Base-by-base conservation (phyloP, 2,329 filamentous ascomycete genomes). In the Rasamsonia emersonii region DNA sequence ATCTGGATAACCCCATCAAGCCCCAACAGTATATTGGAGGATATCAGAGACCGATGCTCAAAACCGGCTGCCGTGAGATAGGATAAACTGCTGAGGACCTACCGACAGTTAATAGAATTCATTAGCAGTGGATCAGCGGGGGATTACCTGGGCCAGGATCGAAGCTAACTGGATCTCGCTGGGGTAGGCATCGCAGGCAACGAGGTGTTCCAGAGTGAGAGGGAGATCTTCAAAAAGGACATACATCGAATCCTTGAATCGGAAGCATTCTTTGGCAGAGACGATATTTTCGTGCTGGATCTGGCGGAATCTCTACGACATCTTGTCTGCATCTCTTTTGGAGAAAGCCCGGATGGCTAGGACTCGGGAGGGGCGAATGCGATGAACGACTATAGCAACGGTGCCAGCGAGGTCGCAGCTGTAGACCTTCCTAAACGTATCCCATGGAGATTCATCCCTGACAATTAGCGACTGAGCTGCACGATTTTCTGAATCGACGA, bases 1-100 rank as follows among this genome's bases (percentile, higher is more conserved):
- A 50, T 44, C 25, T 48, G 45, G 9, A 29, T 9, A 4, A 49
- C 35, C 14, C 42, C 33, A 28, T 38, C 36, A 19, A 38, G 30
- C 16, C 16, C 30, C 30, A 49, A 29, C 9, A 49, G 32, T 18
- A 49, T 35, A 30, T 38, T 49, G 17, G 37, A 46, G 28, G 23
- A 46, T 19, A n/a, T 39, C 28, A 50, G 29, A 17, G 29, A 43
- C 25, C 32, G 16, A 38, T 46, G 37, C 29, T 45, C 29, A 9
- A 43, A 23, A 9, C 33, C 30, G 9, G 32, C 14, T 9, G 18
- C 19, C 11, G 33, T 28, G 9, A 46, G 32, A 28, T 40, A 39
- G 3, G 16, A 20, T 21, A 46, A 35, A 20, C 36, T 32, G 10
- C 41, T 26, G 29, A 49, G 34, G n/a, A 44, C 32, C 37, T 45